Conservation (phyloP, 139 green algal species). For the Yamagishiella unicocca region DNA sequence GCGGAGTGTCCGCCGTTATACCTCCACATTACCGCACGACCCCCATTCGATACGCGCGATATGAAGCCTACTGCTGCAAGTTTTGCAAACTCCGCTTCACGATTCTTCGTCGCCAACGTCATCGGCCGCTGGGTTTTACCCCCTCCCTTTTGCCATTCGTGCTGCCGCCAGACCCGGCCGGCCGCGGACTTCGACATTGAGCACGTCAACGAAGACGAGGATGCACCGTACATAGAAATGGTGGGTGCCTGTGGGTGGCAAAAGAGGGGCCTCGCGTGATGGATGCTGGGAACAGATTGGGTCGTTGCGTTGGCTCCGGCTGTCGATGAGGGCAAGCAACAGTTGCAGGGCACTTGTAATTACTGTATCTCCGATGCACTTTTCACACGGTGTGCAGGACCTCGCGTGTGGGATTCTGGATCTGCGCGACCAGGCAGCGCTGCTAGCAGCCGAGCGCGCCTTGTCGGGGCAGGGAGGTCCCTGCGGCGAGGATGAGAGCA, state of each 20-base stretch:
- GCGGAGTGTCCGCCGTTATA: no score
- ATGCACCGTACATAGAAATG: conserved; percentile 54
- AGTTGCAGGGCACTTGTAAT: no score
- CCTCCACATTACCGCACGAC: no score
- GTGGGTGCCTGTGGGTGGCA: conserved; percentile 6
- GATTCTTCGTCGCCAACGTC: no score
- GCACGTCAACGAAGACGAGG: conserved; percentile 16
- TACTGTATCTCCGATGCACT: background rate
- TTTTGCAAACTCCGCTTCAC: no score
- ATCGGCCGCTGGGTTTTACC: no score
- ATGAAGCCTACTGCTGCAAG: no score
- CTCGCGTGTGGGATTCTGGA: conserved; percentile 64
- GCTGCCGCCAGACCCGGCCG: background rate
- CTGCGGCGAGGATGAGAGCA: background rate
- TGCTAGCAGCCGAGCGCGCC: conserved; percentile 57
- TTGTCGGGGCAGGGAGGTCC: background rate
- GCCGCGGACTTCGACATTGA: conserved; percentile 52
- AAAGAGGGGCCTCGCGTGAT: background rate
- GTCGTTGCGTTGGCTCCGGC: no score
- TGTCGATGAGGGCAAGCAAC: no score
- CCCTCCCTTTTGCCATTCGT: background rate
- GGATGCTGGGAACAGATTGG: background rate
- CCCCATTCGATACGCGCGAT: no score
- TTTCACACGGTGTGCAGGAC: conserved; percentile 44
- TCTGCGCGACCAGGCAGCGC: conserved; percentile 49